These are phyloP conservation scores for Hyaloscypha finlandica DNA, from an alignment of 495 filamentous ascomycete species.

Conservation along the genomic window DNA sequence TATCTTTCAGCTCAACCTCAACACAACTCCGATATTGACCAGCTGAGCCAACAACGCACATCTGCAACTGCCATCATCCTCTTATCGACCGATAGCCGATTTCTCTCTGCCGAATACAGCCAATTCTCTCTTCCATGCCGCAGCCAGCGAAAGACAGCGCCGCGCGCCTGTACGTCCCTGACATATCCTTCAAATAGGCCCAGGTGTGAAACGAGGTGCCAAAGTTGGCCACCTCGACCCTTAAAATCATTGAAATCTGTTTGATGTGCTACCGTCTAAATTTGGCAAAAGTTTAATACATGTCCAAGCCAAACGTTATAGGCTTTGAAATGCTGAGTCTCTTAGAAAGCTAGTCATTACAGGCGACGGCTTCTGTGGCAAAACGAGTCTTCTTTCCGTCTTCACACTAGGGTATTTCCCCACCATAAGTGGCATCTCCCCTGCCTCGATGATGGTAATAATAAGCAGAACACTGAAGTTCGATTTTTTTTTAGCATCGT, in stretches of 20 bases:
- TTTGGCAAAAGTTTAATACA: neutral
- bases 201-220: neutral
- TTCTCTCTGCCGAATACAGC: neutral
- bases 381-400: constrained; percentile 93
- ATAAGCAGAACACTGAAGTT: neutral
- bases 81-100: neutral
- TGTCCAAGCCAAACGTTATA: neutral
- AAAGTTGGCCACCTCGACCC: neutral
- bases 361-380: constrained; percentile 95
- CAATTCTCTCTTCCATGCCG: neutral
- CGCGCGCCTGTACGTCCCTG: neutral
- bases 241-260: neutral
- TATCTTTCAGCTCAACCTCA: neutral
- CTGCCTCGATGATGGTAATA: neutral
- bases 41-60: neutral
- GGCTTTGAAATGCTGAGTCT: neutral
- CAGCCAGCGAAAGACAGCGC: constrained; percentile 2
- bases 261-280: neutral
- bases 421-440: neutral
- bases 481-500: neutral
- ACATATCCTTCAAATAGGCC: neutral
- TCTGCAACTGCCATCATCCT: neutral
- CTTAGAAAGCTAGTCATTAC: constrained; percentile 95
- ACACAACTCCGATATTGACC: neutral
- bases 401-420: constrained; percentile 66